Evolutionary conservation across 768 basidiomycete genomes (phyloP), one percentile per base, ranked within the genome.

Genomic region (Termitomyces sp.): DNA sequence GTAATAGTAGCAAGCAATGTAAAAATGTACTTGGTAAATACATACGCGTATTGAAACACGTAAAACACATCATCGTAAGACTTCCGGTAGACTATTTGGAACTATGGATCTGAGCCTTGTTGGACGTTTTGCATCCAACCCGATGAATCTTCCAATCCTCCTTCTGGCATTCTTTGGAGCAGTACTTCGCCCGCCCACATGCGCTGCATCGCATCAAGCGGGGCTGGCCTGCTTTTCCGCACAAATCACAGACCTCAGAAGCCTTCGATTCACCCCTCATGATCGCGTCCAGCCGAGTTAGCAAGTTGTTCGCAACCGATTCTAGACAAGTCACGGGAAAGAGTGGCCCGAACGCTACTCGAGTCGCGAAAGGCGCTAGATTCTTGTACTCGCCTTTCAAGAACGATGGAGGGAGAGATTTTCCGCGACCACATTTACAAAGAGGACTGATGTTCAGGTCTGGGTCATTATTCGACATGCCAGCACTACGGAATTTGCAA

Each of bases 401-500:
- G 61, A 86, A 77, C 0, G 64, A 69, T 2, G 72, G 78, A 45
- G 59, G 56, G 5, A 79, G 69, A 52, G 80, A 77, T 49, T 84
- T 75, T 3, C 84, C 84, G 42, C 70, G 68, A 2, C 85, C 85
- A 52, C 86, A 87, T 3, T 73, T 74, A 62, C 86, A 88, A 25
- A 86, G 68, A 0, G 84, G 83, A 9, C 66, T 67, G 38, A 70
- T 68, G 2, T 72, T 72, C 15, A 76, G 70, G 37, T 79, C 75
- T 10, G 67, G 65, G 36, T 71, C 70, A 4, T 55, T 17, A 31
- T 80, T 69, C 0, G 84, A 83, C 25, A 83, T 70, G 53, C 59
- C 73, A 43, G 52, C 62, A 17, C 17, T 63, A 0, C 60, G n/a
- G 66, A 86, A 86, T 68, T 83, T 81, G 72, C 86, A 87, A 17